Evolutionary conservation across 306 rosid species (phyloP).

Genomic region (Medicago truncatula): MtrunA17r5.0-ANR NC_053046.1:35615001-35615500

Average conservation of each 20-base stretch:
- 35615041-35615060: neutral
- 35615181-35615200: neutral
- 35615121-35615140: no score
- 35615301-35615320: neutral
- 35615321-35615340: constrained; percentile 82
- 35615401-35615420: constrained; percentile 88
- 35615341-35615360: constrained; percentile 77
- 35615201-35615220: neutral
- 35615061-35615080: neutral
- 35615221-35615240: no score
- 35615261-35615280: neutral
- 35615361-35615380: constrained; percentile 76
- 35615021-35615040: neutral
- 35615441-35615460: constrained; percentile 6
- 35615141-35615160: neutral
- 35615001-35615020: neutral
- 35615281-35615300: neutral
- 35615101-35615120: no score
- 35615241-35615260: neutral
- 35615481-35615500: constrained; percentile 42
- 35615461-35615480: constrained; percentile 32
- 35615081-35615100: neutral
- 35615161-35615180: no score
- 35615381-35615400: constrained; percentile 64
- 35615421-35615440: constrained; percentile 45